phyloP scores from a whole-genome alignment of 352 stramenopile genomes.

The Globisporangium nagaii region DNA sequence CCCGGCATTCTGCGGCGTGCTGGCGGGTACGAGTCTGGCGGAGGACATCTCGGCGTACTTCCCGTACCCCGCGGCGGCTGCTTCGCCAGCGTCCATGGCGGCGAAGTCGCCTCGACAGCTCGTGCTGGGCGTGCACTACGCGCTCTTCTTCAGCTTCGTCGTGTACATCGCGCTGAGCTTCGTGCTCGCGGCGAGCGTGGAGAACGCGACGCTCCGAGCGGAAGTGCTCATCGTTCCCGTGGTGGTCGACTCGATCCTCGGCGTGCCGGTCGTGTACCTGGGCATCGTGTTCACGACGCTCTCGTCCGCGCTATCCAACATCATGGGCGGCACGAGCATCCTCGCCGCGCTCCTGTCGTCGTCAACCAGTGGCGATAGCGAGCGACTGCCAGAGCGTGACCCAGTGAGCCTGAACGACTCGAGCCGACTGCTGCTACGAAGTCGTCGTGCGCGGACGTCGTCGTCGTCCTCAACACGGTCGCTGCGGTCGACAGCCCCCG shows the following conservation, averaged over 20 bases:
- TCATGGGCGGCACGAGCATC: constrained; percentile 25
- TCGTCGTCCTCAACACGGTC: not conserved
- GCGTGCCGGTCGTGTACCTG: constrained; percentile 34
- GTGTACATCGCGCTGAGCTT: constrained; percentile 25
- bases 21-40: constrained; percentile 30
- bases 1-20: constrained; percentile 33
- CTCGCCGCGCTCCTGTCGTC: constrained; percentile 1
- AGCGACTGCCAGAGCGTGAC: not conserved
- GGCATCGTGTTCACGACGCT: constrained; percentile 36
- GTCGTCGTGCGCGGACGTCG: not conserved
- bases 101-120: constrained; percentile 22
- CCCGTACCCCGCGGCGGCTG: constrained; percentile 5
- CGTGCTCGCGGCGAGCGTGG: constrained; percentile 27
- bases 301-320: constrained; percentile 42
- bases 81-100: constrained; percentile 7
- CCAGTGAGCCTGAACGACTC: not conserved
- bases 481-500: too few relatives aligned
- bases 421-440: not conserved
- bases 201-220: constrained; percentile 21
- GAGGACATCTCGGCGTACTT: constrained; percentile 20
- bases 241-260: constrained; percentile 40
- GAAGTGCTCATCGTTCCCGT: constrained; percentile 33
- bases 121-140: constrained; percentile 37
- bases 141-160: constrained; percentile 26
- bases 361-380: not conserved